Percentiles rank a stretch among this genome's conserved stretches.
These are phyloP conservation scores for Angomonas deanei DNA, from an alignment of 208 protist species.

Conservation along the genomic window DNA sequence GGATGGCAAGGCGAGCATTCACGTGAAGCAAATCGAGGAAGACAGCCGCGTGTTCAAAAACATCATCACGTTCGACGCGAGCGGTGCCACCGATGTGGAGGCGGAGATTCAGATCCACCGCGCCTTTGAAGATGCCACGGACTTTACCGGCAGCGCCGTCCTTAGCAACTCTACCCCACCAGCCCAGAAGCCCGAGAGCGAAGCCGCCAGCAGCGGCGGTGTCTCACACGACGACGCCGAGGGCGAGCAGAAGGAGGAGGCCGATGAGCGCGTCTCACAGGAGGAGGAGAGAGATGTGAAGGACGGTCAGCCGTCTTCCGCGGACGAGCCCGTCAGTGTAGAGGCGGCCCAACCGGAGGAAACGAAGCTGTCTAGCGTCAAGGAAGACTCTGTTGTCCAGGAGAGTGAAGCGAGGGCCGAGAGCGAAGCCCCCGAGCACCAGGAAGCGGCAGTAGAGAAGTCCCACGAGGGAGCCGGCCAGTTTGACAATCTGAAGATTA, in stretches of 20 bases:
- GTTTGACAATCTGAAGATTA: background rate
- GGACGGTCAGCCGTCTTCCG: background rate
- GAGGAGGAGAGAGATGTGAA: background rate
- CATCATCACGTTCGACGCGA: constrained; percentile 20
- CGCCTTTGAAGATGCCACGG: constrained; percentile 6
- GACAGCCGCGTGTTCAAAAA: constrained; percentile 43
- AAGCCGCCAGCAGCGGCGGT: background rate
- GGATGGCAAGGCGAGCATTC: constrained; percentile 31
- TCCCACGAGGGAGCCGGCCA: background rate
- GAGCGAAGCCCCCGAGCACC: too few species aligned
- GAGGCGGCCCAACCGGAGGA: background rate
- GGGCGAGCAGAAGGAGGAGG: background rate
- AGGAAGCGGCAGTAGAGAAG: too few species aligned
- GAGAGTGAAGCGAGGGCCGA: background rate
- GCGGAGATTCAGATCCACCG: constrained; percentile 36
- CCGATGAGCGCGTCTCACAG: background rate
- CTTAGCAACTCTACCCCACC: background rate
- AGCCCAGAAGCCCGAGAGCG: background rate
- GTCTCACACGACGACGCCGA: background rate
- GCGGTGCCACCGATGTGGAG: constrained; percentile 12
- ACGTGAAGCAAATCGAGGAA: constrained; percentile 27
- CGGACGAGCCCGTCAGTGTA: background rate
- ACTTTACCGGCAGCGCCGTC: background rate
- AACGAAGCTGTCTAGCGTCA: background rate
- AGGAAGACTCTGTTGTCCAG: background rate